phyloP scores from a whole-genome alignment of 306 rosid species.

The Vicia faba region DNA sequence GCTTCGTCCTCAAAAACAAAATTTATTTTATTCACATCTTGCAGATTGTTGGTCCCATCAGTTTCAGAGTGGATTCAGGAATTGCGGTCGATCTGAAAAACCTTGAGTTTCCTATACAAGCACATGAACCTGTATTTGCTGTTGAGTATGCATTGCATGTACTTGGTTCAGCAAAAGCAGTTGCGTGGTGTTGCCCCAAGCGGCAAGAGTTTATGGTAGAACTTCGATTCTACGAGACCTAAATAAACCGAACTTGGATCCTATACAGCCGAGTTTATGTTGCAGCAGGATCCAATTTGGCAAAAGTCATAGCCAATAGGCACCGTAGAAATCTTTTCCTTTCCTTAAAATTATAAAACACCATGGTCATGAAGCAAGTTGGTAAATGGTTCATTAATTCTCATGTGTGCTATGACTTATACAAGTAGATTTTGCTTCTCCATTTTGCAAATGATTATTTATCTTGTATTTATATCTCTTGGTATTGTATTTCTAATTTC shows the following conservation, averaged over 20 bases:
- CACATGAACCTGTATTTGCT: conserved; percentile 71
- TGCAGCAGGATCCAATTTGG: too few species aligned
- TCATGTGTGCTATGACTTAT: neutral
- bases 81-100: conserved; percentile 61
- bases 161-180: conserved; percentile 94
- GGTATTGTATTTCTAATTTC: too few species aligned
- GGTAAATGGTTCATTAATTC: neutral
- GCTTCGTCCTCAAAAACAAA: too few species aligned
- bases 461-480: too few species aligned
- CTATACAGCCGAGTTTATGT: neutral
- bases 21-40: too few species aligned
- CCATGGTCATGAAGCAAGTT: conserved; percentile 25
- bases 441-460: too few species aligned
- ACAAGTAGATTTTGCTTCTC: conserved; percentile 12
- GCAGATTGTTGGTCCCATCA: conserved; percentile 68
- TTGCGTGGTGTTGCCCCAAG: conserved; percentile 92
- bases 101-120: conserved; percentile 39
- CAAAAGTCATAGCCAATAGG: neutral
- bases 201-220: conserved; percentile 84
- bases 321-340: conserved; percentile 13
- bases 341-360: conserved; percentile 23
- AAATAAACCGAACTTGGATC: conserved; percentile 36
- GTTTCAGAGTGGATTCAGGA: conserved; percentile 83
- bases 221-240: conserved; percentile 86
- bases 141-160: conserved; percentile 81